Conservation (phyloP, 75 land plant genomes). For the Picea sitchensis region DNA sequence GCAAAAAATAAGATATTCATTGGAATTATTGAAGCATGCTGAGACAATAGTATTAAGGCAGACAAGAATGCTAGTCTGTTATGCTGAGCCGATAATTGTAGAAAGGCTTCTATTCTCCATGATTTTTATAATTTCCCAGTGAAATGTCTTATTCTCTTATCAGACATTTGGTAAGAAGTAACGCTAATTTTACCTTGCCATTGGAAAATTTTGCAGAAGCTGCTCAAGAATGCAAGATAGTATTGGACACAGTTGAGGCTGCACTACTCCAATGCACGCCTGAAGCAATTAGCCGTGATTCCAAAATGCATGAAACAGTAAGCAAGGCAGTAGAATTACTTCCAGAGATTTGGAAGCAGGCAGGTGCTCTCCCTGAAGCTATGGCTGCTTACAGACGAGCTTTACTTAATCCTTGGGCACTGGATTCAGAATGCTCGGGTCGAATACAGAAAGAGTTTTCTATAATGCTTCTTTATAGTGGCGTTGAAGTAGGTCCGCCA, state of each 20-base stretch:
- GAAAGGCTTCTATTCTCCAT: background rate
- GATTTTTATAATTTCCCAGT: background rate
- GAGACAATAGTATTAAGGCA: background rate
- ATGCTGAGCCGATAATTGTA: background rate
- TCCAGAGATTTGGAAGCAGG: conserved; percentile 71
- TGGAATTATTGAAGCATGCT: background rate
- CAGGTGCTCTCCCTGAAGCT: conserved; percentile 52
- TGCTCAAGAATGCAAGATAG: conserved; percentile 75
- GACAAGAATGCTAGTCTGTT: background rate
- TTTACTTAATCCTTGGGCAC: conserved; percentile 68
- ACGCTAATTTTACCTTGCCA: background rate
- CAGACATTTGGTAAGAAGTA: background rate
- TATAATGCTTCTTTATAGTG: conserved; percentile 76
- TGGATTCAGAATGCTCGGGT: conserved; percentile 38
- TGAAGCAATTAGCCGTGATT: conserved; percentile 39
- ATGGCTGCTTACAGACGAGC: conserved; percentile 75
- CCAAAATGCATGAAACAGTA: conserved; percentile 73
- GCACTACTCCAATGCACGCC: conserved; percentile 74
- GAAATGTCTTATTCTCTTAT: background rate
- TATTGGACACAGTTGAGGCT: conserved; percentile 79
- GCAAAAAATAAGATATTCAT: background rate
- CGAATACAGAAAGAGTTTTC: conserved; percentile 86
- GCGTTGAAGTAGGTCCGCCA: conserved; percentile 79
- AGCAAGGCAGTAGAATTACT: conserved; percentile 76
- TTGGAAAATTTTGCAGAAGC: conserved; percentile 65